Percentiles rank a stretch among this genome's conserved stretches.
Evolutionary conservation across 345 rosid genomes (phyloP).

Genomic region (Camelina laxa): DNA sequence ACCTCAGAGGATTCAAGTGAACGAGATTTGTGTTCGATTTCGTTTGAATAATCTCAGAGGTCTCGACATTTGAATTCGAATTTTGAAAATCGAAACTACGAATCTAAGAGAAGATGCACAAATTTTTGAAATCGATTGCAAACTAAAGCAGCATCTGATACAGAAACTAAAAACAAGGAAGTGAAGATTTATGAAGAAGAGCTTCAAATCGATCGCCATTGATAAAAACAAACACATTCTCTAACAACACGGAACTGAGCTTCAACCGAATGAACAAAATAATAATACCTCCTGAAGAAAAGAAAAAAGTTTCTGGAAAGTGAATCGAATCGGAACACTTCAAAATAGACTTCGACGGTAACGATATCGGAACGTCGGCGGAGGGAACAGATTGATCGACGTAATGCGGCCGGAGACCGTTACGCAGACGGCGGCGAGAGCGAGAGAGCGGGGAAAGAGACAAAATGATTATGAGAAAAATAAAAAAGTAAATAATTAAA

Average conservation of each 20-base stretch:
- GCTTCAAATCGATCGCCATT: conserved; percentile 24
- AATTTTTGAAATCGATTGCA: conserved; percentile 22
- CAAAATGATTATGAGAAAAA: conserved; percentile 26
- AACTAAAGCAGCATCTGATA: conserved; percentile 15
- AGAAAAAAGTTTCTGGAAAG: conserved; percentile 1
- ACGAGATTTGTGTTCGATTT: background rate
- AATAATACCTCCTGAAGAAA: conserved; percentile 29
- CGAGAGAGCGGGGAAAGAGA: conserved; percentile 45
- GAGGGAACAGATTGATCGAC: conserved; percentile 35
- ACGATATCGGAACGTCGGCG: conserved; percentile 19
- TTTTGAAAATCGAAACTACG: conserved; percentile 7
- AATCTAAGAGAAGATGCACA: conserved; percentile 30
- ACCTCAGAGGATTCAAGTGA: background rate
- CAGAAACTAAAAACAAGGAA: conserved; percentile 11
- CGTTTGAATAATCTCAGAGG: background rate
- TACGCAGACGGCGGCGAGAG: conserved; percentile 57
- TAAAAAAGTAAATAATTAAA: conserved; percentile 3
- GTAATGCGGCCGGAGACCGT: conserved; percentile 45
- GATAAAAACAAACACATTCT: conserved; percentile 13
- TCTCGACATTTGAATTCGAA: background rate
- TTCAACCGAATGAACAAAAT: conserved; percentile 16
- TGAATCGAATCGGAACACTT: conserved; percentile 27
- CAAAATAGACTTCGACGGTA: background rate
- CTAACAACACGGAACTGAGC: conserved; percentile 8
- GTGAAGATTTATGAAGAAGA: conserved; percentile 1